Evolutionary conservation across 768 basidiomycete genomes (phyloP), one percentile per base, ranked within the genome.

Genomic region (Auricularia sp.): DNA sequence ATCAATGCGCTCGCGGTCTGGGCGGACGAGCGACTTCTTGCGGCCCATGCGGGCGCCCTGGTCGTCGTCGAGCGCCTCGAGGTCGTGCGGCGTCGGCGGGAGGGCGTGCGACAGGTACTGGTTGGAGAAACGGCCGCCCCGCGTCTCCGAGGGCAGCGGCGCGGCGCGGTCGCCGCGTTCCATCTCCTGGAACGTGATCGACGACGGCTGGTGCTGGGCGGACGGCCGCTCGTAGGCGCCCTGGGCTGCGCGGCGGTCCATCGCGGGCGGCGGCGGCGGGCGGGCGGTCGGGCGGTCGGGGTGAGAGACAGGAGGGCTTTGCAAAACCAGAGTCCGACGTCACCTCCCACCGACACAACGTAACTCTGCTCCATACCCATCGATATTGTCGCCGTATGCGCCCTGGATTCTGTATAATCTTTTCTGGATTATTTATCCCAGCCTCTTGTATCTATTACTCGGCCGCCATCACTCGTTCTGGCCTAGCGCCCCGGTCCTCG

Each of bases 1-100:
- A 71, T 98, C 94, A 69, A 98, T 92, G 81, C 95, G 93, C 79
- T 97, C 95, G 65, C 96, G 81, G 75, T 99, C 96, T 3, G 96
- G 96, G 64, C 83, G 80, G 63, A 98, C 91, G 18, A 99, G 82
- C 73, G 88, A 91, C 81, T 94, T 95, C 82, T 97, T 98, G 73
- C 97, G 79, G 65, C 80, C 77, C 6, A 92, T 82, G 65, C 80
- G 79, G 54, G 72, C 76, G 59, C 72, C 75, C 18, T 34, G 67
- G 24, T 65, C 67, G 63, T 83, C 83, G 56, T 79, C 75, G 68
- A 82, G 80, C 64, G 67, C 75, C 69, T 54, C 66, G 2, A 68
- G 70, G 65, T 68, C 71, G 77, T 73, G 64, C 14, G 58, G 73
- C 63, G 67, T 78, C 73, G 62, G 75, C 68, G 67, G 72, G 71